Conservation (phyloP, 352 stramenopile genomes). For the Pythium myriotylum region DNA sequence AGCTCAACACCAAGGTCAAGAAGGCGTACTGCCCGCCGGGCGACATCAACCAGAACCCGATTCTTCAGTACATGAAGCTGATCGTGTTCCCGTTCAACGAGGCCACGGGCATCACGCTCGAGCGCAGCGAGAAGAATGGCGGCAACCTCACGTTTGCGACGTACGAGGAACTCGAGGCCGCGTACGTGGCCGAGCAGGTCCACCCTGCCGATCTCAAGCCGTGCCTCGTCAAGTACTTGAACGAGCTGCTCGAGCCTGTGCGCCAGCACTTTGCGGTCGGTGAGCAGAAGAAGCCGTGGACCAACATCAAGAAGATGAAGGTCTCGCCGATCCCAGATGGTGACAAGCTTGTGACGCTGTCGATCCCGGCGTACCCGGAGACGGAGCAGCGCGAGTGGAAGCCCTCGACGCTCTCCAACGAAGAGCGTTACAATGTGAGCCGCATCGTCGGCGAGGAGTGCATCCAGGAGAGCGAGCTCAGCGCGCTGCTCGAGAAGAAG, state of each 20-base stretch:
- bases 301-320: slow-evolving; percentile 92
- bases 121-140: slow-evolving; percentile 85
- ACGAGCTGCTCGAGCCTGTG: slow-evolving; percentile 95
- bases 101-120: slow-evolving; percentile 63
- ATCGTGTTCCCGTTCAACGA: slow-evolving; percentile 91
- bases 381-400: slow-evolving; percentile 69
- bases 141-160: slow-evolving; percentile 88
- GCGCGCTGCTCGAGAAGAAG: slow-evolving; percentile 87
- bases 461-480: slow-evolving; percentile 92
- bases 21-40: slow-evolving; percentile 97
- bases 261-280: slow-evolving; percentile 94
- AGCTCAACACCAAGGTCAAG: slow-evolving; percentile 98
- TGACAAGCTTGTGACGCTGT: slow-evolving; percentile 75
- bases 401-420: slow-evolving; percentile 71
- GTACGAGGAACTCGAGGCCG: slow-evolving; percentile 90
- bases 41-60: slow-evolving; percentile 91
- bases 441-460: slow-evolving; percentile 92
- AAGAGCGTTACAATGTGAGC: slow-evolving; percentile 79
- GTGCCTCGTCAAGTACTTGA: slow-evolving; percentile 92
- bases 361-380: slow-evolving; percentile 65
- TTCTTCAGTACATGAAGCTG: slow-evolving; percentile 97
- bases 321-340: slow-evolving; percentile 58
- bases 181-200: slow-evolving; percentile 91
- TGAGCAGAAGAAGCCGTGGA: slow-evolving; percentile 95
- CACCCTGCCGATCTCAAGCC: slow-evolving; percentile 98